phyloP scores from a whole-genome alignment of 306 rosid species.

The Delonix regia region DNA sequence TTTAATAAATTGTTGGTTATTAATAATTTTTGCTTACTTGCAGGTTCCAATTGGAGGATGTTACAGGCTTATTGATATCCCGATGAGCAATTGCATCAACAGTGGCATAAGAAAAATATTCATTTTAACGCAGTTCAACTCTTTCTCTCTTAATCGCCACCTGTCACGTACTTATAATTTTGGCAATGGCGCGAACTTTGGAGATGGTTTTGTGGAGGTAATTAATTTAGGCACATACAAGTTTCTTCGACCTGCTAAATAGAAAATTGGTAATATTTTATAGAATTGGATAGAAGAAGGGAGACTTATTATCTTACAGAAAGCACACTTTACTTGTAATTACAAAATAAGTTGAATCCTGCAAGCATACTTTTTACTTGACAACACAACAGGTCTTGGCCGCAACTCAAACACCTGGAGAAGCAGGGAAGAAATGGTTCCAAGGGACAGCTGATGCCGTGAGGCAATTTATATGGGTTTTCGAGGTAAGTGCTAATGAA shows the following conservation, averaged over 20 bases:
- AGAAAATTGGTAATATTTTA: not conserved
- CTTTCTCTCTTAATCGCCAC: conserved; percentile 89
- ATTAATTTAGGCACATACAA: not conserved
- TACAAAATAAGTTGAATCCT: not conserved
- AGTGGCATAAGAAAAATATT: conserved; percentile 82
- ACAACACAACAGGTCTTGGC: conserved; percentile 76
- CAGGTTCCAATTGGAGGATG: conserved; percentile 95
- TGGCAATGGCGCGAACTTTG: conserved; percentile 71
- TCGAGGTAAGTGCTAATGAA: conserved; percentile 56
- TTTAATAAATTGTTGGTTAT: not conserved
- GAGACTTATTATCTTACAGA: not conserved
- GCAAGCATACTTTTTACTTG: conserved; percentile 31
- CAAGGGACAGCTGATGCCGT: conserved; percentile 97
- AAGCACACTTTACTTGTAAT: not conserved
- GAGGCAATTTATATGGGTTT: conserved; percentile 82
- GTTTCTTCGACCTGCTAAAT: not conserved
- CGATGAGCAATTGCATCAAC: conserved; percentile 93
- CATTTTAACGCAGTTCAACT: conserved; percentile 79
- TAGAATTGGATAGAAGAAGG: not conserved
- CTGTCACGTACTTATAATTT: conserved; percentile 70
- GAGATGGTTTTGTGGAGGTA: conserved; percentile 88
- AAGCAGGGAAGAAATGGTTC: conserved; percentile 80
- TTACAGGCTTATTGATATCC: conserved; percentile 84
- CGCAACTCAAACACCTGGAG: conserved; percentile 90
- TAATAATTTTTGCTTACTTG: conserved; percentile 5